Percentiles rank a stretch among this genome's conserved stretches.
Evolutionary conservation across 2,329 filamentous ascomycete species (phyloP).

Genomic region (Xylariaceae sp.): DNA sequence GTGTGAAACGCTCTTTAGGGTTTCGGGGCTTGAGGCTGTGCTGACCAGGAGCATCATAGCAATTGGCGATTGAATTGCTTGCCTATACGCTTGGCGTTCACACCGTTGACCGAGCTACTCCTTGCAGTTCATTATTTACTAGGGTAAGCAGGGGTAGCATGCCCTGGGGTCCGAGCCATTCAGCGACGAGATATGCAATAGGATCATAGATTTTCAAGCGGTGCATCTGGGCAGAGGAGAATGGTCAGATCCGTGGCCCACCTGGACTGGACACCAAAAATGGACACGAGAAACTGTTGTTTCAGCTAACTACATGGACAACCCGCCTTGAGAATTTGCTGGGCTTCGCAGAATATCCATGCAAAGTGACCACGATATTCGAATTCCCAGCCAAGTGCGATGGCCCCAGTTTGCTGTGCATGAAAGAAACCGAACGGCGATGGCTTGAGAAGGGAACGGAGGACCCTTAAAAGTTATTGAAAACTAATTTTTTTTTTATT

Average conservation of each 20-base stretch:
- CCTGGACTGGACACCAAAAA: slow-evolving; percentile 43
- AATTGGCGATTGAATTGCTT: not conserved
- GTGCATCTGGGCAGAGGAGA: slow-evolving; percentile 3
- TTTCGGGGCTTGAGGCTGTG: slow-evolving; percentile 17
- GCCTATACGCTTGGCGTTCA: slow-evolving; percentile 30
- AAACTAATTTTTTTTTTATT: not conserved
- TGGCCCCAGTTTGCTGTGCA: slow-evolving; percentile 1
- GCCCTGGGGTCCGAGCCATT: slow-evolving; percentile 6
- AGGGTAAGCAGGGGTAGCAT: not conserved
- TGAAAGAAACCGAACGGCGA: slow-evolving; percentile 11
- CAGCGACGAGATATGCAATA: slow-evolving; percentile 21
- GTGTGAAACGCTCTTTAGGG: slow-evolving; percentile 8
- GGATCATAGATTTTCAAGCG: slow-evolving; percentile 20
- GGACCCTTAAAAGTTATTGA: not conserved
- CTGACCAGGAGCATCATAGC: slow-evolving; percentile 4
- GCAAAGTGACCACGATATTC: slow-evolving; percentile 22
- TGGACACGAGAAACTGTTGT: slow-evolving; percentile 53
- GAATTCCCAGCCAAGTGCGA: slow-evolving; percentile 7
- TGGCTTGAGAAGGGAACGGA: slow-evolving; percentile 1
- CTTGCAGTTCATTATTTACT: not conserved
- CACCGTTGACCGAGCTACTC: slow-evolving; percentile 33
- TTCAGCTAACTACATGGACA: slow-evolving; percentile 46
- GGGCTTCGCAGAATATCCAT: slow-evolving; percentile 30
- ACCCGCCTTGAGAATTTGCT: slow-evolving; percentile 30
- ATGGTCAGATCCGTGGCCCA: slow-evolving; percentile 32